Conservation (phyloP, 495 filamentous ascomycete genomes). For the Neurospora sp. region DNA sequence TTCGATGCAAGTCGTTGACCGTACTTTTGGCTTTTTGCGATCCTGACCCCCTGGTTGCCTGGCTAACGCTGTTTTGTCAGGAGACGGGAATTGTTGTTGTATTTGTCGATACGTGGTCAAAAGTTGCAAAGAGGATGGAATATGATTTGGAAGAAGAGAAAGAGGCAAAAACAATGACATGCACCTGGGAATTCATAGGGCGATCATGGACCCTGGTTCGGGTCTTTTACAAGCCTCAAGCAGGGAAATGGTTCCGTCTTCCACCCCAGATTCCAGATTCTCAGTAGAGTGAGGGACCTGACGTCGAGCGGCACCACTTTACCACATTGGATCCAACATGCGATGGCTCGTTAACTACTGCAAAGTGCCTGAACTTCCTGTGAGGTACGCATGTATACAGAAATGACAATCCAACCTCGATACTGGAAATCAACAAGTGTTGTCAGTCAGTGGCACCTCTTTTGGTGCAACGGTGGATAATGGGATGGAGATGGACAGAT, state of each 20-base stretch:
- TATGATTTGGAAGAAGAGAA: background rate
- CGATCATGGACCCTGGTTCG: background rate
- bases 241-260: background rate
- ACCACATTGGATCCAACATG: background rate
- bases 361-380: background rate
- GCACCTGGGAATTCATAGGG: background rate
- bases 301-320: no score
- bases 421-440: background rate
- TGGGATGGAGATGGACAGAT: background rate
- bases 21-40: background rate
- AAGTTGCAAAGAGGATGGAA: background rate
- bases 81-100: background rate
- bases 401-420: background rate
- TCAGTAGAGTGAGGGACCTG: no score
- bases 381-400: background rate
- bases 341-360: background rate
- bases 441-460: background rate
- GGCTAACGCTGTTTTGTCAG: background rate
- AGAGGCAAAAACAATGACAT: background rate
- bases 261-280: no score
- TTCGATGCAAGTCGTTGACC: conserved; percentile 1
- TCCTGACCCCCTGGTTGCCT: background rate
- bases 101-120: background rate
- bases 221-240: background rate
- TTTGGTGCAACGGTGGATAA: background rate